These are phyloP conservation scores for Diaporthe citriasiana DNA, from an alignment of 2,329 filamentous ascomycete genomes.

Conservation along the genomic window DNA sequence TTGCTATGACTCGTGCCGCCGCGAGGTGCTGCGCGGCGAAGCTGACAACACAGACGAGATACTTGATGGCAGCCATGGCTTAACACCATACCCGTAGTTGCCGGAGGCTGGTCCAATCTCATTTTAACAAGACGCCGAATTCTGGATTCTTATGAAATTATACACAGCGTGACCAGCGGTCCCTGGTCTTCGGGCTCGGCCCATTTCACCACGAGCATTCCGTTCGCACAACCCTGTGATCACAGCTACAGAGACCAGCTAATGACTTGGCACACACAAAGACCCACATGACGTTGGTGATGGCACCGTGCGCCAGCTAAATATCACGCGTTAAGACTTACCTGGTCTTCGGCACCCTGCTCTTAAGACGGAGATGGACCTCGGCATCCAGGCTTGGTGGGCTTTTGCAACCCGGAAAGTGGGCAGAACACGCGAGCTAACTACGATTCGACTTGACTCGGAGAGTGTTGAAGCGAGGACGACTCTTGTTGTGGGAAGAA, in stretches of 20 bases:
- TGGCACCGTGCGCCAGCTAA: slow-evolving; percentile 10
- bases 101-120: too few species aligned
- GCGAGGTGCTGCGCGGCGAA: slow-evolving; percentile 5
- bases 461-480: neutral
- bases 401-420: neutral
- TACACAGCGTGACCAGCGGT: neutral
- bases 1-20: neutral
- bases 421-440: slow-evolving; percentile 3
- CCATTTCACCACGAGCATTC: slow-evolving; percentile 16
- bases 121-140: neutral
- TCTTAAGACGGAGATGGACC: neutral
- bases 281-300: neutral
- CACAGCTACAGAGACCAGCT: slow-evolving; percentile 1
- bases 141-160: neutral
- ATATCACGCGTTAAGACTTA: neutral
- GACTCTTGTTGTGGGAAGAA: too few species aligned
- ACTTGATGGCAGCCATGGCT: slow-evolving; percentile 1
- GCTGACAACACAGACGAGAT: slow-evolving; percentile 7
- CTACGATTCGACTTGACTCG: neutral
- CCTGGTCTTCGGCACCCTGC: neutral
- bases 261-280: neutral
- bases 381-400: neutral
- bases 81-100: neutral
- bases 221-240: neutral
- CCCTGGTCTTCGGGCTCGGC: slow-evolving; percentile 1